Conservation (phyloP, 805 yeast species). For the Saccharomyces jurei region DNA sequence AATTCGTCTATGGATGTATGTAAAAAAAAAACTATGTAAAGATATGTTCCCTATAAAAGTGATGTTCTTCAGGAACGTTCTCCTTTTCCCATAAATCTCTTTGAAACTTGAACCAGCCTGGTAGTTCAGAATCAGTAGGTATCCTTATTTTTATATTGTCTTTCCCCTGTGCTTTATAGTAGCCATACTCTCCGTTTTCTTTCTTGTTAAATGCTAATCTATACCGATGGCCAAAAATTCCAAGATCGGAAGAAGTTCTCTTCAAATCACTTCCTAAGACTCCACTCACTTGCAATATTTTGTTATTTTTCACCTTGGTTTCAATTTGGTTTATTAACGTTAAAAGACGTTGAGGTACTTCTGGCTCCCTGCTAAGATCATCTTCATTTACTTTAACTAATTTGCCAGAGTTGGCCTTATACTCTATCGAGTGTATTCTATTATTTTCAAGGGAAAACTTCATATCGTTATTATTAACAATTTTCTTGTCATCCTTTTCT, state of each 20-base stretch:
- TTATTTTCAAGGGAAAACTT: background rate
- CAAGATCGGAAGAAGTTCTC: slow-evolving; percentile 21
- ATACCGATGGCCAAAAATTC: slow-evolving; percentile 28
- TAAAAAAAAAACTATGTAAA: slow-evolving; percentile 11
- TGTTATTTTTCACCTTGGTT: slow-evolving; percentile 7
- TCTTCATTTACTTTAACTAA: slow-evolving; percentile 21
- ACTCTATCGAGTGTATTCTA: background rate
- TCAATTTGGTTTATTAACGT: slow-evolving; percentile 21
- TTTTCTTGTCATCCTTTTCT: slow-evolving; percentile 12
- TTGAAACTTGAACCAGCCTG: slow-evolving; percentile 64
- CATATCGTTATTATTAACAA: background rate
- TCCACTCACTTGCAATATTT: slow-evolving; percentile 1
- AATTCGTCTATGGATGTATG: background rate
- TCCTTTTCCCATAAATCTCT: slow-evolving; percentile 58
- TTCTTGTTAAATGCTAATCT: slow-evolving; percentile 27
- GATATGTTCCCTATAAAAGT: slow-evolving; percentile 28
- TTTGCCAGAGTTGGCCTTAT: slow-evolving; percentile 9
- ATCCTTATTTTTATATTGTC: slow-evolving; percentile 32
- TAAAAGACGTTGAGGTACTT: slow-evolving; percentile 23
- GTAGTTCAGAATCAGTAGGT: slow-evolving; percentile 59
- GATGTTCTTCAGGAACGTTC: slow-evolving; percentile 29
- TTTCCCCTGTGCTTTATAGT: slow-evolving; percentile 30
- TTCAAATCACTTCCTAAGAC: slow-evolving; percentile 3
- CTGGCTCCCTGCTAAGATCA: slow-evolving; percentile 22
- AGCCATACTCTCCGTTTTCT: slow-evolving; percentile 27